Percentiles rank a stretch among this genome's conserved stretches.
Evolutionary conservation across 2,329 filamentous ascomycete genomes (phyloP).

Genomic region (Colletotrichum paranaense): DNA sequence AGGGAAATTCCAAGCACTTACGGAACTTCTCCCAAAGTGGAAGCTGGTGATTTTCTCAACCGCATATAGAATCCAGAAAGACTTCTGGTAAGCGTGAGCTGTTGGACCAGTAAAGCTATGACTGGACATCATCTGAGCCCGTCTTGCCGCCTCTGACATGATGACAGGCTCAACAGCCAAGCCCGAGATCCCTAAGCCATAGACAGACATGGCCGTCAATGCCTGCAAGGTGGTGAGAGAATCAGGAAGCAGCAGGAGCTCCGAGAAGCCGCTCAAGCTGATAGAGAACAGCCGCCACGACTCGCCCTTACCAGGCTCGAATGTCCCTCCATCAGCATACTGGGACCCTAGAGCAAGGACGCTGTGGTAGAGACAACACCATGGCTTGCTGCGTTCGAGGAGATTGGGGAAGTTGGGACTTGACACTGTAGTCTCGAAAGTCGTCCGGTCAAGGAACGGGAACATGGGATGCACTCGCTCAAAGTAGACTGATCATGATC

Average conservation of each 20-base stretch:
- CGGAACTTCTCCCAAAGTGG: conserved; percentile 45
- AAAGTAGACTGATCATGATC: conserved; percentile 47
- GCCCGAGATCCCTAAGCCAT: conserved; percentile 42
- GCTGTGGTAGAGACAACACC: conserved; percentile 51
- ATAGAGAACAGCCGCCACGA: conserved; percentile 53
- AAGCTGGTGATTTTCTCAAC: conserved; percentile 44
- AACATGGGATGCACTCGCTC: conserved; percentile 50
- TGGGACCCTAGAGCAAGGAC: conserved; percentile 52
- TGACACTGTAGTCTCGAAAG: conserved; percentile 47
- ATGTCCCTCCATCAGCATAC: conserved; percentile 47
- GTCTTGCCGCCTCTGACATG: conserved; percentile 43
- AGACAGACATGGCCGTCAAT: conserved; percentile 45
- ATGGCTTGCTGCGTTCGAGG: conserved; percentile 44
- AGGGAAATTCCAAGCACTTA: conserved; percentile 21
- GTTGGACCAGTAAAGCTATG: conserved; percentile 35
- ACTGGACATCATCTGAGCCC: conserved; percentile 44
- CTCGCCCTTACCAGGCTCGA: conserved; percentile 50
- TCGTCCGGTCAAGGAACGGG: conserved; percentile 51
- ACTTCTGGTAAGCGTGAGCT: conserved; percentile 40
- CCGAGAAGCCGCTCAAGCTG: conserved; percentile 48
- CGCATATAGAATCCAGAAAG: conserved; percentile 43
- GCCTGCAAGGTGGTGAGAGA: conserved; percentile 45
- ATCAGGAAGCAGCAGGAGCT: conserved; percentile 45
- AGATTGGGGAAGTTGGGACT: conserved; percentile 40
- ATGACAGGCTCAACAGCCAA: conserved; percentile 46